Base-by-base conservation (phyloP, 768 basidiomycete genomes). In the Sporobolomyces roseus region DNA sequence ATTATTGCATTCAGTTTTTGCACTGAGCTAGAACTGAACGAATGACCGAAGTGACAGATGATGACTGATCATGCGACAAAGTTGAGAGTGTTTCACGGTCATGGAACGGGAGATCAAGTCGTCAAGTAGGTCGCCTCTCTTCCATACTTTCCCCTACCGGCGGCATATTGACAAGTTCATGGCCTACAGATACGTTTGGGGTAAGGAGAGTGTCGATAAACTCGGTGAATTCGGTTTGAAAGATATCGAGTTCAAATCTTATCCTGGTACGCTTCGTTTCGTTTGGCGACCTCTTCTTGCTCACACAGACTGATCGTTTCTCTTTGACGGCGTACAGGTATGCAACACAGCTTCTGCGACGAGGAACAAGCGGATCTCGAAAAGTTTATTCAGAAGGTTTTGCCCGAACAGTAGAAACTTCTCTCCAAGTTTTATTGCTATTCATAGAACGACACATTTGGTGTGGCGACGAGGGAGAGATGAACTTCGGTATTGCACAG, bases 41-140 rank as follows among this genome's bases (percentile, higher is more conserved):
- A 25, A n/a, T n/a, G n/a, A n/a, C n/a, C n/a, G n/a, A n/a, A n/a
- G n/a, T n/a, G n/a, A n/a, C 65, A 90, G 88, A 85, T 89, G 83
- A 77, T 82, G 50, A 83, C 84, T 21, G 79, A 83, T 14, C 81
- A 86, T 73, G 85, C 87, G 23, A 79, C 82, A 51, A 82, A 83
- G 5, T 82, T 85, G 27, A 89, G 91, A 1, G 82, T 93, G 33
- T 93, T 94, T 79, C 89, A 89, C 86, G 93, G 88, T 17, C 89
- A 92, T 71, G 92, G 92, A 29, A 83, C 81, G 9, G 81, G 78
- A 21, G 93, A 97, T 79, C 86, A 84, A 10, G 81, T 94, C 29
- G 87, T 96, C 61, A 82, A 82, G 70, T 63, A n/a, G 30, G 69
- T 59, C 14, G 3, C 30, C 2, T 23, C 8, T 35, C 32, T 38